Evolutionary conservation across 305 asterid genomes (phyloP).

Genomic region (Rubia tinctorum): DNA sequence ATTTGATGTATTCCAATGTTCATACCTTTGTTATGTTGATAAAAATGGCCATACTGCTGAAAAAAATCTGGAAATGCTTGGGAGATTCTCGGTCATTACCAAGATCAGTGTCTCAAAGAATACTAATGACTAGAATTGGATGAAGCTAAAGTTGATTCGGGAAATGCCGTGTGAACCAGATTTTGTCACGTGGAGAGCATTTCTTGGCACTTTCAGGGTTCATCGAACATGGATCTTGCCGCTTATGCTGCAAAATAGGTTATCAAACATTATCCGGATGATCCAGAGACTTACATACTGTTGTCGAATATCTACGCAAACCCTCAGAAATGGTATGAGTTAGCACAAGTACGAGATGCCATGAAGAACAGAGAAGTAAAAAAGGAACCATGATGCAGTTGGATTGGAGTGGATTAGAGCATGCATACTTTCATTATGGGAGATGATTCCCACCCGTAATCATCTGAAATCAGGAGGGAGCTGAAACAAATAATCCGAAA

Average conservation of each 20-base stretch:
- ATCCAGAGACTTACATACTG: not conserved
- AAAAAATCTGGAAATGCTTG: too few relatives aligned
- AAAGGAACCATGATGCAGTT: not conserved
- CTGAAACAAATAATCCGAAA: too few relatives aligned
- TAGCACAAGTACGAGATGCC: not conserved
- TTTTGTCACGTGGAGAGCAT: not conserved
- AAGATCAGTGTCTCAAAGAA: too few relatives aligned
- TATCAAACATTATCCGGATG: not conserved
- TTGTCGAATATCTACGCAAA: not conserved
- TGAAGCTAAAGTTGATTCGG: conserved; percentile 3
- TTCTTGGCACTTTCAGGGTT: not conserved
- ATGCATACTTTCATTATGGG: conserved; percentile 1
- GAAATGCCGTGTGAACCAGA: not conserved
- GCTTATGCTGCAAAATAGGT: not conserved
- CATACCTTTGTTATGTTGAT: too few relatives aligned
- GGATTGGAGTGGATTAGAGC: not conserved
- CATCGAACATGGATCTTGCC: conserved; percentile 4
- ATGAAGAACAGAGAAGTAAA: not conserved
- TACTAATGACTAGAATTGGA: too few relatives aligned
- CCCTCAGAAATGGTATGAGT: not conserved
- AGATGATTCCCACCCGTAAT: too few relatives aligned
- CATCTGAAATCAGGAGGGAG: too few relatives aligned
- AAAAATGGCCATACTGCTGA: too few relatives aligned
- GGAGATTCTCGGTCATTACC: too few relatives aligned
- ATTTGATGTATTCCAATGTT: not conserved